A percentile compares a stretch with the other conserved stretches of the same genome.
phyloP scores from a whole-genome alignment of 805 yeast species.

The Cyberlindnera japonica region DNA sequence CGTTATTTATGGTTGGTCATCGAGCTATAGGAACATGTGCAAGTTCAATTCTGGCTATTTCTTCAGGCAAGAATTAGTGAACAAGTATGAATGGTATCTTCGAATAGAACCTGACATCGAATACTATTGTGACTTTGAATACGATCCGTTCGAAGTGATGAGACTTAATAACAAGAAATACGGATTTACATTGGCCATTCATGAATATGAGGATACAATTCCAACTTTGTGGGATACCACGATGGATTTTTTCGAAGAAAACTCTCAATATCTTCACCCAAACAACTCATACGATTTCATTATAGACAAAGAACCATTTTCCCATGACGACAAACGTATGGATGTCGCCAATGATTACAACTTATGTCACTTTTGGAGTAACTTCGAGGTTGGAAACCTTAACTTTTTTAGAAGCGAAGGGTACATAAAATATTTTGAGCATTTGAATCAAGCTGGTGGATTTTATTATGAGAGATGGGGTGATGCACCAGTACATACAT shows the following conservation, averaged over 20 bases:
- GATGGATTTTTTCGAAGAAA: slow-evolving; percentile 54
- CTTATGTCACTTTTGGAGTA: slow-evolving; percentile 84
- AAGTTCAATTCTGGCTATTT: slow-evolving; percentile 90
- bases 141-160: slow-evolving; percentile 84
- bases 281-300: slow-evolving; percentile 58
- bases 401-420: slow-evolving; percentile 66
- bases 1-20: slow-evolving; percentile 61
- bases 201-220: slow-evolving; percentile 82
- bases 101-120: slow-evolving; percentile 93
- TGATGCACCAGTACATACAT: slow-evolving; percentile 86
- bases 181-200: slow-evolving; percentile 80
- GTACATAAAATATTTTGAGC: slow-evolving; percentile 58
- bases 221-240: slow-evolving; percentile 78
- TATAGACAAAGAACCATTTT: slow-evolving; percentile 44
- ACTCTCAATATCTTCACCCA: slow-evolving; percentile 61
- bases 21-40: slow-evolving; percentile 89
- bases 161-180: slow-evolving; percentile 73
- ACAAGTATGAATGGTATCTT: slow-evolving; percentile 84
- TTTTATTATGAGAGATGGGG: slow-evolving; percentile 93
- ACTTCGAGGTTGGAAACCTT: slow-evolving; percentile 73
- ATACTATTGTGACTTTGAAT: slow-evolving; percentile 81
- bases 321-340: slow-evolving; percentile 30
- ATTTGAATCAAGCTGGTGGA: slow-evolving; percentile 65
- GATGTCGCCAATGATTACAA: slow-evolving; percentile 55
- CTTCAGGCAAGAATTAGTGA: slow-evolving; percentile 69